phyloP scores from a whole-genome alignment of 2,329 filamentous ascomycete genomes.

The Ambrosiella cleistominuta region DNA sequence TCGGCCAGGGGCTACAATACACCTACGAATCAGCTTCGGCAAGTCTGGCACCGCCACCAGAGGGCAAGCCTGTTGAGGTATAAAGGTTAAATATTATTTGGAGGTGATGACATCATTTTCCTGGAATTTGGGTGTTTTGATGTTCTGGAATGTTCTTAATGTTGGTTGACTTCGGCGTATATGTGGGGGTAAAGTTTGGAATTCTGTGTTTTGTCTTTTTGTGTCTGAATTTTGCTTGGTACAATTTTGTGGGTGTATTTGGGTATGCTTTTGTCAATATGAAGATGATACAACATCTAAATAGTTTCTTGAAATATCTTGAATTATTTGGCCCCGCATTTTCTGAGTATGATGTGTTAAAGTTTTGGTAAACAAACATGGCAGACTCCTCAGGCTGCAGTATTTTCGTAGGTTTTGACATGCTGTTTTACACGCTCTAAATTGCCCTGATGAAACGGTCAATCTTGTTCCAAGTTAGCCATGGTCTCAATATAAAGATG shows the following conservation, averaged over 20 bases:
- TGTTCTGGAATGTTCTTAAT: slow-evolving; percentile 9
- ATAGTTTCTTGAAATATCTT: neutral
- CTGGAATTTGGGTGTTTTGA: neutral
- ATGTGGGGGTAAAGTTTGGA: slow-evolving; percentile 4
- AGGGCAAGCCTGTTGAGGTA: slow-evolving; percentile 11
- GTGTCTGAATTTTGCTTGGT: neutral
- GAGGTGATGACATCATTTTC: neutral
- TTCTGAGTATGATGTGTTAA: neutral
- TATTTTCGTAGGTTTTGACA: no score
- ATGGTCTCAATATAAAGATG: no score
- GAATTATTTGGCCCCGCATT: slow-evolving; percentile 4
- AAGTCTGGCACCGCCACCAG: slow-evolving; percentile 4
- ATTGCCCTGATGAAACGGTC: no score
- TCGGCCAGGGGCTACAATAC: slow-evolving; percentile 33
- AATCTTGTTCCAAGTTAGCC: no score
- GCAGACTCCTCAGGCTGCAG: no score
- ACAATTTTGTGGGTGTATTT: neutral
- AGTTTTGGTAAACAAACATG: no score
- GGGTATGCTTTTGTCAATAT: neutral
- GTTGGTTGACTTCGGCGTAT: slow-evolving; percentile 7
- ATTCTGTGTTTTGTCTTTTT: slow-evolving; percentile 5
- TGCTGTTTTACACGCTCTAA: no score
- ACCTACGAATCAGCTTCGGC: slow-evolving; percentile 28
- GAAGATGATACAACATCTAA: neutral
- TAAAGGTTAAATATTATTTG: neutral